Percentiles rank a stretch among this genome's conserved stretches.
Conservation (phyloP, 768 basidiomycete genomes). For the Aureoboletus auriporus region DNA sequence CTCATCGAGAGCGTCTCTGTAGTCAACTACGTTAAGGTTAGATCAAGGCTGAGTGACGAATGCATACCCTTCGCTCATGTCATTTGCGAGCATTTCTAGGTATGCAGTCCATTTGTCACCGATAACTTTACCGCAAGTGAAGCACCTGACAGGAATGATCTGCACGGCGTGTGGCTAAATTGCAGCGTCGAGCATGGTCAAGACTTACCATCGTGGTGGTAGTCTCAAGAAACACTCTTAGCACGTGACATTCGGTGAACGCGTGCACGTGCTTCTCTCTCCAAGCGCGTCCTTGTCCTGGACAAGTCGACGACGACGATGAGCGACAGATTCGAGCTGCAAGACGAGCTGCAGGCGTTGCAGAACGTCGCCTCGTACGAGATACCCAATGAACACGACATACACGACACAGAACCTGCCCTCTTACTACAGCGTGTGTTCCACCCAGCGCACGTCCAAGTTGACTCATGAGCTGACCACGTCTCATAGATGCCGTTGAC, state of each 20-base stretch:
- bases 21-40: neutral
- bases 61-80: constrained; percentile 84
- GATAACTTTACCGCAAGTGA: constrained; percentile 95
- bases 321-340: constrained; percentile 61
- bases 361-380: constrained; percentile 58
- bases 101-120: constrained; percentile 95
- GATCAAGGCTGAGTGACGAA: neutral
- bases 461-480: constrained; percentile 4
- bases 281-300: neutral
- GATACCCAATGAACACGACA: constrained; percentile 67
- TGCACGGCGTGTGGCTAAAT: constrained; percentile 25
- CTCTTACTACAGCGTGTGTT: constrained; percentile 56
- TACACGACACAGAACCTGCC: constrained; percentile 50
- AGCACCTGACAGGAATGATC: constrained; percentile 97
- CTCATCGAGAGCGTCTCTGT: constrained; percentile 85
- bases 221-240: neutral
- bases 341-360: constrained; percentile 69
- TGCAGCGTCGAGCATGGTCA: neutral
- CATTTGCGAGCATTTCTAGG: constrained; percentile 73
- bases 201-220: constrained; percentile 23
- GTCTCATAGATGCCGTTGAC: constrained; percentile 65
- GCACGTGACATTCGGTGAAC: constrained; percentile 4
- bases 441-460: neutral
- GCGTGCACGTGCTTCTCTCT: constrained; percentile 26
- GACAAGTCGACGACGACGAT: constrained; percentile 30